These are phyloP conservation scores for Cytospora piceae DNA, from an alignment of 2,329 filamentous ascomycete genomes.

Conservation along the genomic window DNA sequence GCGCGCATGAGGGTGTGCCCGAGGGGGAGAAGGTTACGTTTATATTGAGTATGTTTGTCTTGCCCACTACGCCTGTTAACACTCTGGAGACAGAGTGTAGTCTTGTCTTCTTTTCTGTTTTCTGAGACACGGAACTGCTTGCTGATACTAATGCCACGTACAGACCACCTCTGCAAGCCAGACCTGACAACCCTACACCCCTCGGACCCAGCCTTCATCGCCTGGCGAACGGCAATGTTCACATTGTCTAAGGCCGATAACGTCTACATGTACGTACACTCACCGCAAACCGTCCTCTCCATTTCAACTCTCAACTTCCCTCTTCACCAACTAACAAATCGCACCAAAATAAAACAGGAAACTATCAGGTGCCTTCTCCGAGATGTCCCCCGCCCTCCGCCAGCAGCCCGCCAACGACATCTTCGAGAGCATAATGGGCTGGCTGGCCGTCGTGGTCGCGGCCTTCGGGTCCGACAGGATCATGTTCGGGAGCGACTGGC, in stretches of 20 bases:
- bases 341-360: constrained; percentile 6
- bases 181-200: constrained; percentile 68
- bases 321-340: no score
- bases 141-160: neutral
- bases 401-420: constrained; percentile 57
- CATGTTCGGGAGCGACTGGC: constrained; percentile 96
- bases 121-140: no score
- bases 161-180: constrained; percentile 91
- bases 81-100: neutral
- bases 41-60: constrained; percentile 65
- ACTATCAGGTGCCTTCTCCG: constrained; percentile 69
- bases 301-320: neutral
- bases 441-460: constrained; percentile 72
- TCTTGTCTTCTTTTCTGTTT: neutral
- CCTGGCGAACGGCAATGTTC: constrained; percentile 72
- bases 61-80: no score
- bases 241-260: constrained; percentile 65
- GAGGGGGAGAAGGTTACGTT: constrained; percentile 66
- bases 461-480: constrained; percentile 73
- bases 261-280: constrained; percentile 88
- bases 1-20: constrained; percentile 63
- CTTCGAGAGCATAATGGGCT: constrained; percentile 67
- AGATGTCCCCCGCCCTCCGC: constrained; percentile 66
- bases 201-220: constrained; percentile 61
- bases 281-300: no score